A percentile compares a stretch with the other conserved stretches of the same genome.
Conservation (phyloP, 2,329 filamentous ascomycete genomes). For the Coleophoma cylindrospora region DNA sequence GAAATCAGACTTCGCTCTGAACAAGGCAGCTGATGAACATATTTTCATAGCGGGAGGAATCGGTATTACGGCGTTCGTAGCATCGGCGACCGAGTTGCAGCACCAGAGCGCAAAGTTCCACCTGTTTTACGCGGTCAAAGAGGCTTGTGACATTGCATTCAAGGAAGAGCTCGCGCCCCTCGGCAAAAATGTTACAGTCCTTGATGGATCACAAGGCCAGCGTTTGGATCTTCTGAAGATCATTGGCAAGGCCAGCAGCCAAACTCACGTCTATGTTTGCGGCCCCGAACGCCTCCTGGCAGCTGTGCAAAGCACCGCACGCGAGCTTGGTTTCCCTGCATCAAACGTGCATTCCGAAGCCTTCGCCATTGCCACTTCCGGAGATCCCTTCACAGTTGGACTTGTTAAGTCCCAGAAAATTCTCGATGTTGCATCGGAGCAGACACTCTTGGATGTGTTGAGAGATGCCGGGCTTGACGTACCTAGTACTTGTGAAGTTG, state of each 20-base stretch:
- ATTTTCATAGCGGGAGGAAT: slow-evolving; percentile 59
- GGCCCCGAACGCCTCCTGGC: slow-evolving; percentile 52
- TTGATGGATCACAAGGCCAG: slow-evolving; percentile 44
- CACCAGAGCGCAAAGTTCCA: slow-evolving; percentile 39
- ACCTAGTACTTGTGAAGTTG: slow-evolving; percentile 34
- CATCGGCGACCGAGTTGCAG: slow-evolving; percentile 36
- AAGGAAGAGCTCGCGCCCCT: slow-evolving; percentile 35
- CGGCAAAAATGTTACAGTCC: slow-evolving; percentile 37
- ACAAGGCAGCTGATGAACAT: slow-evolving; percentile 45
- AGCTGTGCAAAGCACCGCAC: slow-evolving; percentile 36
- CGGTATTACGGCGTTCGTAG: slow-evolving; percentile 60
- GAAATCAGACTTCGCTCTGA: slow-evolving; percentile 40
- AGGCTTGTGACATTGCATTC: slow-evolving; percentile 46
- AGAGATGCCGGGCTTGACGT: slow-evolving; percentile 32
- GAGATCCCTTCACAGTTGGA: slow-evolving; percentile 54
- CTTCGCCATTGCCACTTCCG: slow-evolving; percentile 46
- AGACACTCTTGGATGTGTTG: slow-evolving; percentile 35
- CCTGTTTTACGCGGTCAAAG: slow-evolving; percentile 54
- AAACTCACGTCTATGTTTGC: slow-evolving; percentile 55
- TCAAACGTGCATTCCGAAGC: slow-evolving; percentile 55
- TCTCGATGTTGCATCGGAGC: slow-evolving; percentile 36
- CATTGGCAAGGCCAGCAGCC: slow-evolving; percentile 38
- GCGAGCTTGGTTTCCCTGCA: slow-evolving; percentile 34
- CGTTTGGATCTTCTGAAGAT: slow-evolving; percentile 45
- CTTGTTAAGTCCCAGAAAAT: slow-evolving; percentile 34